Evolutionary conservation across 352 stramenopile genomes (phyloP).

Genomic region (Phytophthora pseudosyringae): DNA sequence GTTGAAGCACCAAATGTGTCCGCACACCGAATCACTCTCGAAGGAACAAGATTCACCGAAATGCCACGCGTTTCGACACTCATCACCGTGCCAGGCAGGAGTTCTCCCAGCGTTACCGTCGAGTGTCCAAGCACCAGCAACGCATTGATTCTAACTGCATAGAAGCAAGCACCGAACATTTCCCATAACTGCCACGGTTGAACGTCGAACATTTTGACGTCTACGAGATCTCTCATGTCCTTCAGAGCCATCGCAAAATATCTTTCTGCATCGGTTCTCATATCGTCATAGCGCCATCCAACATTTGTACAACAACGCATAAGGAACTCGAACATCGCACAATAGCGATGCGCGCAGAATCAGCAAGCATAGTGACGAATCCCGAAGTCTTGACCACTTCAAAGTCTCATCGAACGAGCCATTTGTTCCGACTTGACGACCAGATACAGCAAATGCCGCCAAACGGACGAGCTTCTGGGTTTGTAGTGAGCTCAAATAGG

Average conservation of each 20-base stretch:
- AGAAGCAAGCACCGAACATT: conserved; percentile 46
- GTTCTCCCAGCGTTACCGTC: conserved; percentile 26
- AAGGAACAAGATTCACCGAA: conserved; percentile 19
- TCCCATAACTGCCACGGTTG: conserved; percentile 19
- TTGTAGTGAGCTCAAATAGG: background rate
- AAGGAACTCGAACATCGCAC: conserved; percentile 13
- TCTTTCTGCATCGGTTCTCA: background rate
- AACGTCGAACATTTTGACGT: conserved; percentile 1
- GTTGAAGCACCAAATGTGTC: conserved; percentile 11
- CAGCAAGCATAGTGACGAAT: conserved; percentile 39
- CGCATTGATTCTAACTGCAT: conserved; percentile 46
- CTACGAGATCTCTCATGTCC: background rate
- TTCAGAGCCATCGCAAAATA: conserved; percentile 1
- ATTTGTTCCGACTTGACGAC: background rate
- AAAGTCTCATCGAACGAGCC: conserved; percentile 13
- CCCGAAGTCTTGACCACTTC: conserved; percentile 36
- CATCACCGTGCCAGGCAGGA: conserved; percentile 26
- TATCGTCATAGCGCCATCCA: background rate
- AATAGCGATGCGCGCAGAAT: background rate
- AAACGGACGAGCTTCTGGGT: background rate
- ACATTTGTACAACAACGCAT: conserved; percentile 14
- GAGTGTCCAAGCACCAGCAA: conserved; percentile 34
- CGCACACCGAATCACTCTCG: conserved; percentile 3
- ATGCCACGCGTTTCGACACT: background rate
- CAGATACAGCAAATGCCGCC: conserved; percentile 14